Evolutionary conservation across 306 rosid genomes (phyloP), one percentile per base, ranked within the genome.

Genomic region (Cajanus cajan): DNA sequence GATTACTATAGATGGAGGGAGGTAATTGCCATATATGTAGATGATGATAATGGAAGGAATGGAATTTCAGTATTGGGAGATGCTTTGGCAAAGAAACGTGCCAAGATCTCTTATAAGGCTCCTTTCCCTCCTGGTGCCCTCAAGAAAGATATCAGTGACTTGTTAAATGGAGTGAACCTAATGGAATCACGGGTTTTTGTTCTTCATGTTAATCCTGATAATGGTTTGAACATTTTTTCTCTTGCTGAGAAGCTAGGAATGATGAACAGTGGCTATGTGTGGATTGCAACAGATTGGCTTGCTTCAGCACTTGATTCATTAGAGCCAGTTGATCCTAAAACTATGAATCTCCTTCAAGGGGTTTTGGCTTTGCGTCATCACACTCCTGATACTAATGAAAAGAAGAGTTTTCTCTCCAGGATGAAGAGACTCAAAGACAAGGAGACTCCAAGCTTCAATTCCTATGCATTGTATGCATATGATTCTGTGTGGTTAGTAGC

Each of bases 211-310:
- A 93, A 93, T 81, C 99, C 98, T 31, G 99, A 96, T 88, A 31
- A 86, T 21, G 97, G 98, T 81, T 85, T 95, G 87, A 8, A 12
- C 2, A 33, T 95, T 36, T 93, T 95, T 16, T 58, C 92, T 21
- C 47, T 82, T 18, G 98, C 98, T 4, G 90, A 86, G 83, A 73
- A 83, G 58, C 90, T 95, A 59, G 90, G 91, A 41, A 95, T 95
- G 98, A 89, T 84, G 92, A 44, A 48, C 24, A 55, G 44, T 40
- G 92, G 90, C 70, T 95, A 91, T 70, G 98, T 93, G 12, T 95
- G 99, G 99, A 93, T 95, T 74, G 94, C 96, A 54, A 93, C 98
- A 34, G 97, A 93, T 83, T 91, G 97, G 96, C 98, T 95, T 85
- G 93, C 98, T 86, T 85, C 98, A 22, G 51, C 37, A 52, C 82